Evolutionary conservation across 2,329 filamentous ascomycete species (phyloP).

Genomic region (Colletotrichum echinochloae): DNA sequence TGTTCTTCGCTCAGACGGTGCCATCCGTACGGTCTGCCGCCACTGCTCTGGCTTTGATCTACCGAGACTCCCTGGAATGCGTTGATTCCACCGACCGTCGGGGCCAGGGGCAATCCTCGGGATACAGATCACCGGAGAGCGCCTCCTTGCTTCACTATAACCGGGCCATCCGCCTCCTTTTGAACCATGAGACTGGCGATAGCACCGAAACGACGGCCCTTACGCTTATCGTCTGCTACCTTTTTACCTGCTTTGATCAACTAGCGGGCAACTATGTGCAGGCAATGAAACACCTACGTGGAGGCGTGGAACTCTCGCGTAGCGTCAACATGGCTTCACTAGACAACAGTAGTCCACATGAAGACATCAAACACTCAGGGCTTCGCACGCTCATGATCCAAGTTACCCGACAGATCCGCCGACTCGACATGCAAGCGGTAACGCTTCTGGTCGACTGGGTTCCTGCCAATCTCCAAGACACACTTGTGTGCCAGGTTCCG

Average conservation of each 20-base stretch:
- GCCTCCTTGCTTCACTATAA: background rate
- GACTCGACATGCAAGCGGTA: conserved; percentile 52
- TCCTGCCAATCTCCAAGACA: conserved; percentile 46
- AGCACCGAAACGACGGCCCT: conserved; percentile 46
- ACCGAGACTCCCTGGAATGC: no score
- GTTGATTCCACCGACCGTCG: conserved; percentile 30
- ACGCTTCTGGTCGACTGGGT: conserved; percentile 51
- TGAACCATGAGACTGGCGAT: conserved; percentile 21
- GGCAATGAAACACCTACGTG: conserved; percentile 51
- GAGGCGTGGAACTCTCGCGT: conserved; percentile 49
- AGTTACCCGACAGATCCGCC: conserved; percentile 50
- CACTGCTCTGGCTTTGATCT: no score
- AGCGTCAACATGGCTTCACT: conserved; percentile 41
- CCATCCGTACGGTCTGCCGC: no score
- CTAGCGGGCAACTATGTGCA: conserved; percentile 50
- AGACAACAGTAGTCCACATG: conserved; percentile 24
- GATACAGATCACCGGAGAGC: background rate
- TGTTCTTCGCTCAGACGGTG: no score
- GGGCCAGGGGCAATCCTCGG: background rate
- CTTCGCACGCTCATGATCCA: conserved; percentile 44
- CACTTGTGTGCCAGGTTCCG: background rate
- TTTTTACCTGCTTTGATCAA: conserved; percentile 54
- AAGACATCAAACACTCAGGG: background rate
- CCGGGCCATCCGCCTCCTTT: background rate
- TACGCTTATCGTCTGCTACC: conserved; percentile 54